Conservation (phyloP, 2,329 filamentous ascomycete genomes). For the Venturia effusa region DNA sequence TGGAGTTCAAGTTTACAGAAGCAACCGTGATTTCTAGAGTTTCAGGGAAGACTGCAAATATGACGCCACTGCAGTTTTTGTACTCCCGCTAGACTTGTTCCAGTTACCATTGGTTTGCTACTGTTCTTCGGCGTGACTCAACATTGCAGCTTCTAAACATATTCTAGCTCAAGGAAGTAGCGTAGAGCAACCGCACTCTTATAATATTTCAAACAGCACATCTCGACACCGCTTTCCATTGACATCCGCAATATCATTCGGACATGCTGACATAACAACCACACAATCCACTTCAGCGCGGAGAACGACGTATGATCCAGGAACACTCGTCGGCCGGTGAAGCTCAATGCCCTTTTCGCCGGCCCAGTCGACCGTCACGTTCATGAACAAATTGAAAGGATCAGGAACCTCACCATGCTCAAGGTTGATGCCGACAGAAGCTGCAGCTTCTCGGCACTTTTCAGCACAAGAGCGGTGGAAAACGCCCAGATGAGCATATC, state of each 20-base stretch:
- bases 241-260: slow-evolving; percentile 29
- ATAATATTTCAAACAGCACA: slow-evolving; percentile 3
- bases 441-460: slow-evolving; percentile 16
- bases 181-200: background rate
- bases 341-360: slow-evolving; percentile 22
- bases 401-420: slow-evolving; percentile 27
- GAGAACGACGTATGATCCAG: slow-evolving; percentile 26
- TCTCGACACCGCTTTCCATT: slow-evolving; percentile 28
- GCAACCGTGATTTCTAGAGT: too few relatives aligned
- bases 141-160: too few relatives aligned
- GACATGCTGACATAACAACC: slow-evolving; percentile 33
- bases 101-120: too few relatives aligned
- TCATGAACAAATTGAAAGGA: slow-evolving; percentile 36
- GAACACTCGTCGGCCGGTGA: slow-evolving; percentile 22
- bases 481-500: slow-evolving; percentile 19
- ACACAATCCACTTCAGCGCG: slow-evolving; percentile 27
- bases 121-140: too few relatives aligned
- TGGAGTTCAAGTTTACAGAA: too few relatives aligned
- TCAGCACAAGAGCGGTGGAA: background rate
- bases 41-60: too few relatives aligned
- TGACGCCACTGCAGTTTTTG: too few relatives aligned
- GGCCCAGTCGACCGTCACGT: slow-evolving; percentile 27
- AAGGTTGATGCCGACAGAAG: slow-evolving; percentile 15
- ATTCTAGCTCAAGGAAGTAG: too few relatives aligned
- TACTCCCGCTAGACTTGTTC: too few relatives aligned